Evolutionary conservation across 208 protist genomes (phyloP).

Genomic region (Phytomonas sp.): DNA sequence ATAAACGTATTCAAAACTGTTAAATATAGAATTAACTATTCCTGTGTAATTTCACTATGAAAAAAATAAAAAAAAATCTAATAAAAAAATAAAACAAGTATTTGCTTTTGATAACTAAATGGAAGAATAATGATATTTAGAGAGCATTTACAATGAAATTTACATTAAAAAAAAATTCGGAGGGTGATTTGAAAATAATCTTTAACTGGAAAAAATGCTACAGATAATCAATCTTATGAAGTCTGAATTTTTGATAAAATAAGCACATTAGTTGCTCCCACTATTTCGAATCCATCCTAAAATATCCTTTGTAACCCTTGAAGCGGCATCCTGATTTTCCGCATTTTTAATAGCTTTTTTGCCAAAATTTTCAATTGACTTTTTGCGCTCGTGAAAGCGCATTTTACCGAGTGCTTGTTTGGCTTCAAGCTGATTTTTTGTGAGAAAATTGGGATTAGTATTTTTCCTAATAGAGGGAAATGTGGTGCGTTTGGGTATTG

Average conservation of each 20-base stretch:
- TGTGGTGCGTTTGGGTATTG: conserved; percentile 24
- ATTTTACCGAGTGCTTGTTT: conserved; percentile 67
- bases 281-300: conserved; percentile 81
- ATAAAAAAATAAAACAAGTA: conserved; percentile 16
- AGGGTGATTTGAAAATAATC: background rate
- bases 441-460: conserved; percentile 49
- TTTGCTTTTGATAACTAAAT: too few species aligned
- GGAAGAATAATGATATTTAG: too few species aligned
- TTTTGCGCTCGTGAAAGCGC: conserved; percentile 66
- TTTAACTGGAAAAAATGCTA: background rate
- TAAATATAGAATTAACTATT: conserved; percentile 4
- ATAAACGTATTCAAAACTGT: background rate
- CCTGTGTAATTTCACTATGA: background rate
- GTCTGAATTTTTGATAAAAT: background rate
- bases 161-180: background rate
- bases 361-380: conserved; percentile 62
- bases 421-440: conserved; percentile 69
- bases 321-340: conserved; percentile 58
- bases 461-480: conserved; percentile 51
- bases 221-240: background rate
- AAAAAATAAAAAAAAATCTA: background rate
- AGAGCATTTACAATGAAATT: background rate
- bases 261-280: conserved; percentile 2
- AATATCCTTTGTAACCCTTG: conserved; percentile 73
- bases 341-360: conserved; percentile 35